phyloP scores from a whole-genome alignment of 2,329 filamentous ascomycete species.

The Fusarium cyanostomum region DNA sequence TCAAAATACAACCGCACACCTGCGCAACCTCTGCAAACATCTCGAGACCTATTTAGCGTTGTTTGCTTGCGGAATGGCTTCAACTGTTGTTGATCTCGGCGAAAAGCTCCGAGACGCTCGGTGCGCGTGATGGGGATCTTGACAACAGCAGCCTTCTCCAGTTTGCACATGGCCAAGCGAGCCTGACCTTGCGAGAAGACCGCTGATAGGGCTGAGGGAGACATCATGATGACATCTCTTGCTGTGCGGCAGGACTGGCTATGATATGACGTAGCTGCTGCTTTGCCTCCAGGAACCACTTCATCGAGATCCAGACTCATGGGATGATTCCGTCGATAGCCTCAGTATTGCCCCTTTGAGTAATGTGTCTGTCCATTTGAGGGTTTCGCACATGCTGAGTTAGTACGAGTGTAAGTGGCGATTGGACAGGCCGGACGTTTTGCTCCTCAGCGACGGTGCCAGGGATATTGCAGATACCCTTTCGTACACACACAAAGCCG shows the following conservation, averaged over 20 bases:
- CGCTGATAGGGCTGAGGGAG: constrained; percentile 8
- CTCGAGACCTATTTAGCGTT: not conserved
- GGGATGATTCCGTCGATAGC: constrained; percentile 1
- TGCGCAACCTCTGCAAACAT: not conserved
- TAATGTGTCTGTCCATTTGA: not conserved
- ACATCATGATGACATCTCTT: constrained; percentile 21
- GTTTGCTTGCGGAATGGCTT: constrained; percentile 10
- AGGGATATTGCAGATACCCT: not conserved
- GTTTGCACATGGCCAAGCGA: not conserved
- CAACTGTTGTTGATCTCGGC: constrained; percentile 13
- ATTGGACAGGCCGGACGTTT: constrained; percentile 18
- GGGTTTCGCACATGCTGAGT: constrained; percentile 4
- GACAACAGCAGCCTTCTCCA: not conserved
- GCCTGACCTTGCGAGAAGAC: not conserved
- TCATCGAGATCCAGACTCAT: constrained; percentile 23
- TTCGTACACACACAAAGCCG: not conserved
- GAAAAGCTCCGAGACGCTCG: not conserved
- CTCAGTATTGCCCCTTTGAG: constrained; percentile 11
- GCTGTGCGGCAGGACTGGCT: constrained; percentile 4
- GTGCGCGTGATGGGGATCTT: not conserved
- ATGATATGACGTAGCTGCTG: constrained; percentile 28
- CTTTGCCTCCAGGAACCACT: not conserved
- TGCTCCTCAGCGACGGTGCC: constrained; percentile 13
- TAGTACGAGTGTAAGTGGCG: not conserved
- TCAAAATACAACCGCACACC: constrained; percentile 8